phyloP scores from a whole-genome alignment of 176 grass and related monocot species.

The Eragrostis nindensis region DNA sequence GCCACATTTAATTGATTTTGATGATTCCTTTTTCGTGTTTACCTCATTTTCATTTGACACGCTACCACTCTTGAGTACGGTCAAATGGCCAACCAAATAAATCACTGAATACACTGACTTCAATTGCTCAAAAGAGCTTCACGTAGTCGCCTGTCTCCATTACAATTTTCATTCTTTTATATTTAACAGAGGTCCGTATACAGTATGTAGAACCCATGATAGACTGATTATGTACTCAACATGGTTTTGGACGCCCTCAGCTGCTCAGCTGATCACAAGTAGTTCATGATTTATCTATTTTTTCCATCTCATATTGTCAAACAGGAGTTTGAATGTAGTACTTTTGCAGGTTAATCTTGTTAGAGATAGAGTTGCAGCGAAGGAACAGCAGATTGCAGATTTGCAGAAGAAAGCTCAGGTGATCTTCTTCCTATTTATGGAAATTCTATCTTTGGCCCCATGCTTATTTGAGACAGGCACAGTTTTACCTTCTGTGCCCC shows the following conservation, averaged over 20 bases:
- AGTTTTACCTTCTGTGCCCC: background rate
- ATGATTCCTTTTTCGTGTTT: background rate
- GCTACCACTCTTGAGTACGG: background rate
- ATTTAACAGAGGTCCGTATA: constrained; percentile 7
- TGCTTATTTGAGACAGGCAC: background rate
- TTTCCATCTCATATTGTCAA: constrained; percentile 27
- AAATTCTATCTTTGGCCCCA: background rate
- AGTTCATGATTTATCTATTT: background rate
- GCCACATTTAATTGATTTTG: background rate
- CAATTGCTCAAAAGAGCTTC: background rate
- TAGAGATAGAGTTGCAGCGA: constrained; percentile 63
- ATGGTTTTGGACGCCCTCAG: background rate
- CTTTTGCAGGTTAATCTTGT: constrained; percentile 61
- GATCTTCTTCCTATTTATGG: constrained; percentile 27
- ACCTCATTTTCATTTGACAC: background rate
- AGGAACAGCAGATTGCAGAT: constrained; percentile 62
- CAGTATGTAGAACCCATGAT: background rate
- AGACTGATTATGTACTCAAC: background rate
- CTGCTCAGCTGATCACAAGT: background rate
- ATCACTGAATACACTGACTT: background rate
- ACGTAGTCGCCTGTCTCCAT: constrained; percentile 24
- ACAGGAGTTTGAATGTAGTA: constrained; percentile 23
- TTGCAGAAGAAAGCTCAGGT: constrained; percentile 78
- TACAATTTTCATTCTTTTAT: constrained; percentile 5
- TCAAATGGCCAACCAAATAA: background rate